Base-by-base conservation (phyloP, 208 protist species). In the Leishmania arabica region DNA sequence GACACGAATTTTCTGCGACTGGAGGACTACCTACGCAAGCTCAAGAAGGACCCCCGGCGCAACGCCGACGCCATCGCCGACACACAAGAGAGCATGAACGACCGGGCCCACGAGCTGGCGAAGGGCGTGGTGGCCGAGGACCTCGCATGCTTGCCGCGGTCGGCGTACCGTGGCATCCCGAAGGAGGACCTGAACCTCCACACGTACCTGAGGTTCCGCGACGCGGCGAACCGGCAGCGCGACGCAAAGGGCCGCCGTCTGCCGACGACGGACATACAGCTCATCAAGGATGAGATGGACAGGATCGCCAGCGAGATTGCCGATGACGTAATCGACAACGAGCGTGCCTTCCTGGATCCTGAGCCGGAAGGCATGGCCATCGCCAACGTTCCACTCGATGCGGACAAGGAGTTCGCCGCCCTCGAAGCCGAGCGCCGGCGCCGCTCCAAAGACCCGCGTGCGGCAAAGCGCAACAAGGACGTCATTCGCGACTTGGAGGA, bases 101-200 rank as follows among this genome's bases (percentile, higher is more conserved):
- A 95, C 78, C 91, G 92, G 53, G 91, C 87, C 15, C 84, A 90
- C 53, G 90, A 93, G 80, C 84, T 97, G 54, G 94, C 94, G 1
- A 83, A 85, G 60, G 84, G 81, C 27, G 86, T 92, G 51, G 84
- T 94, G 8, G 84, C 86, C 6, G 89, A 95, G 45, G 92, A 96
- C 79, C 84, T 95, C 15, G 84, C 83, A 9, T 80, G 60, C 71
- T 84, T 97, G 72, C 87, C 86, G 56, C 79, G 71, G 56, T 75
- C 86, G 6, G 81, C 79, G 27, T 96, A 96, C 88, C 88, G 89
- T 51, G 85, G 89, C 68, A 94, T 96, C 68, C 86, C 89, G 24
- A 93, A 87, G 85, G 92, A 92, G 65, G 86, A 92, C n/a, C 84
- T 96, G 24, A 86, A 88, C 66, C 90, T 97, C 51, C 92, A 97